phyloP scores from a whole-genome alignment of 805 yeast species.

The Yamadazyma philogaea region DNA sequence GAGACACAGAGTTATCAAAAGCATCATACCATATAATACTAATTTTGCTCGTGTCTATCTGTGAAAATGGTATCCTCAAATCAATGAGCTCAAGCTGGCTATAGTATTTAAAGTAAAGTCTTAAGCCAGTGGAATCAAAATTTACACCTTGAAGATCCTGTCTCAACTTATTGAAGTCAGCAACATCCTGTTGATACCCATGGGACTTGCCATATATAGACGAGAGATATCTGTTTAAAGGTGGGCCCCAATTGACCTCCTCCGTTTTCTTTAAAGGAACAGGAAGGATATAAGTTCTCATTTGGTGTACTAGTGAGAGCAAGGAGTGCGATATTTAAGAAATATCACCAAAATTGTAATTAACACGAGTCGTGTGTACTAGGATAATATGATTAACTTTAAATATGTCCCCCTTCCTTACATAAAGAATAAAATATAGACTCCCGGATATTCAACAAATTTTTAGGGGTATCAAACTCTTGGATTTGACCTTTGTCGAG shows the following conservation, averaged over 20 bases:
- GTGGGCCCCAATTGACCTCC: conserved; percentile 62
- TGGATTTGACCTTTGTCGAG: conserved; percentile 71
- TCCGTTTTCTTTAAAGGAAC: conserved; percentile 45
- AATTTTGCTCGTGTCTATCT: conserved; percentile 41
- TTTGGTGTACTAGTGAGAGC: conserved; percentile 5
- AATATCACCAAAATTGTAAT: too few relatives aligned
- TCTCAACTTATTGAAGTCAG: conserved; percentile 54
- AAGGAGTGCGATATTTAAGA: background rate
- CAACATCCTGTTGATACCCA: conserved; percentile 57
- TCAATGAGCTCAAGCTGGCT: conserved; percentile 80
- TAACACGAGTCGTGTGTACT: too few relatives aligned
- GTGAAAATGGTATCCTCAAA: conserved; percentile 65
- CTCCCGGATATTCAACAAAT: conserved; percentile 59
- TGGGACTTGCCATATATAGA: conserved; percentile 60
- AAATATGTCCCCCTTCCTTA: conserved; percentile 69
- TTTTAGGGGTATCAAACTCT: conserved; percentile 72
- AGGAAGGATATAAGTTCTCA: conserved; percentile 26
- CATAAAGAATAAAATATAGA: conserved; percentile 80
- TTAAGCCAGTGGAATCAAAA: conserved; percentile 45
- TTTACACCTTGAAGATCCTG: conserved; percentile 52
- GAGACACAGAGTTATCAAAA: conserved; percentile 43
- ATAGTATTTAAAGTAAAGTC: conserved; percentile 64
- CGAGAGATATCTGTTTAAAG: conserved; percentile 55
- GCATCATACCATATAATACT: conserved; percentile 83
- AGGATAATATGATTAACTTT: too few relatives aligned